phyloP scores from a whole-genome alignment of 257 asterid genomes.

The Knoxia roxburghii region DNA sequence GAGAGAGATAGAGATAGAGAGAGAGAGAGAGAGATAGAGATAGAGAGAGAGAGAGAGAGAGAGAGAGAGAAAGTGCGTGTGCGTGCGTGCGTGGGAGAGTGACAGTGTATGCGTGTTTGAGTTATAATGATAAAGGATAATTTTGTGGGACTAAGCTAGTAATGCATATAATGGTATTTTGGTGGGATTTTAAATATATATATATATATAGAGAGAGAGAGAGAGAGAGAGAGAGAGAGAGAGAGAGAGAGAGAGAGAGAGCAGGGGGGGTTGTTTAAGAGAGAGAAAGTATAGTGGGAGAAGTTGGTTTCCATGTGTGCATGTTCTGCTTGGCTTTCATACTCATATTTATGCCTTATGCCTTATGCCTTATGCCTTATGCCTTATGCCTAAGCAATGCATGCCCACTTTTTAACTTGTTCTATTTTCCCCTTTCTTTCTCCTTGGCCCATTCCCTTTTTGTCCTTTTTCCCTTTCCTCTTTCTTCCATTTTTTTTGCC shows the following conservation, averaged over 20 bases:
- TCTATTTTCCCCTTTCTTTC: no score
- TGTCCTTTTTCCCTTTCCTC: slow-evolving; percentile 24
- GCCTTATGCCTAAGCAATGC: no score
- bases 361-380: no score
- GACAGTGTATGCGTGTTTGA: slow-evolving; percentile 15
- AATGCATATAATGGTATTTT: no score
- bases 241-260: no score
- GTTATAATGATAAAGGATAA: slow-evolving; percentile 21
- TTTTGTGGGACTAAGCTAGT: neutral
- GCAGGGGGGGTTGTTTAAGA: no score
- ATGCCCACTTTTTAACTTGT: neutral
- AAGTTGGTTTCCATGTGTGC: slow-evolving; percentile 25
- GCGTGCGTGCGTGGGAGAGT: neutral
- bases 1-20: no score
- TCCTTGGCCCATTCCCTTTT: slow-evolving; percentile 20
- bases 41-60: neutral
- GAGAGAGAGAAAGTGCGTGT: slow-evolving; percentile 7
- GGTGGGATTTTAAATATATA: neutral
- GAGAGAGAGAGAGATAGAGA: no score
- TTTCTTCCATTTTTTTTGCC: neutral
- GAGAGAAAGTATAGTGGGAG: slow-evolving; percentile 15
- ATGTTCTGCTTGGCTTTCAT: slow-evolving; percentile 14
- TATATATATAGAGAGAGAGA: no score
- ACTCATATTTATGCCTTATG: neutral
- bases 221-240: no score